phyloP scores from a whole-genome alignment of 2,329 filamentous ascomycete genomes.

The Sporothrix inflata region DNA sequence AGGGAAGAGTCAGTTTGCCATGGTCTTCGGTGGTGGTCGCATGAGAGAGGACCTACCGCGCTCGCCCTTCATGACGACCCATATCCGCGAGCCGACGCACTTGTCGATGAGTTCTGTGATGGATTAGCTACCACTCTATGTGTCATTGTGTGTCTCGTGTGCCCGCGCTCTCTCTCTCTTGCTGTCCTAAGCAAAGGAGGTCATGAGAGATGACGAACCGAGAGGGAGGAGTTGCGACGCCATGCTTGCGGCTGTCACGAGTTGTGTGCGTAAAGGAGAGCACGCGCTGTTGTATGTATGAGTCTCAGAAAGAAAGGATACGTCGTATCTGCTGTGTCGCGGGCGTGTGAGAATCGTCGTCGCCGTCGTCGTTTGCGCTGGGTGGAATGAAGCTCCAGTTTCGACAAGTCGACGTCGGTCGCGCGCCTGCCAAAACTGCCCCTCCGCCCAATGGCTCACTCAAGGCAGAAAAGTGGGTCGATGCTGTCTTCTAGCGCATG shows the following conservation, averaged over 20 bases:
- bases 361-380: neutral
- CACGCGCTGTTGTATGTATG: neutral
- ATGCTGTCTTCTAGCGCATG: neutral
- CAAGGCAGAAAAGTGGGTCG: constrained; percentile 17
- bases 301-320: neutral
- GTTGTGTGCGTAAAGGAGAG: neutral
- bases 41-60: constrained; percentile 66
- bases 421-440: constrained; percentile 23
- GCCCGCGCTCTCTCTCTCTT: neutral
- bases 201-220: constrained; percentile 32
- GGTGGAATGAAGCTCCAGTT: constrained; percentile 7
- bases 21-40: neutral
- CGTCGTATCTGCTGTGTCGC: neutral
- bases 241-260: constrained; percentile 10
- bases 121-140: neutral
- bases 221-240: constrained; percentile 32
- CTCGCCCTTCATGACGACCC: constrained; percentile 99
- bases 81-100: constrained; percentile 95
- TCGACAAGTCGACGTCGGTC: neutral
- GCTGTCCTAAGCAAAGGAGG: neutral
- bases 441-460: constrained; percentile 15
- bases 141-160: no score
- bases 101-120: constrained; percentile 92
- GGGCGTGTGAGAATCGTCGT: neutral
- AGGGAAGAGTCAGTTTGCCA: constrained; percentile 16